A percentile compares a stretch with the other conserved stretches of the same genome.
phyloP scores from a whole-genome alignment of 148 eudicot species.

The Fallopia convolvulus region DNA sequence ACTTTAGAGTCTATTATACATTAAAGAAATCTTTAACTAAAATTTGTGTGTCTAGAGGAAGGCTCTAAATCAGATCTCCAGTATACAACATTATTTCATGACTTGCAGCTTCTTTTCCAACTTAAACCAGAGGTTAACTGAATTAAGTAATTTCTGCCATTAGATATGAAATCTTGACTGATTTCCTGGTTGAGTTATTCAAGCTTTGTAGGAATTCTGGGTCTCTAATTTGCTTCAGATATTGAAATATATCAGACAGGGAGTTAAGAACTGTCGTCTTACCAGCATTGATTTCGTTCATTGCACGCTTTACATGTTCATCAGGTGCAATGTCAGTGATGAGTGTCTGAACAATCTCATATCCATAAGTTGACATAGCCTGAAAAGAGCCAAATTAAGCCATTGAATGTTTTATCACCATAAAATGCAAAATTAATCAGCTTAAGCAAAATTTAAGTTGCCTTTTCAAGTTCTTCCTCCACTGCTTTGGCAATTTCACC shows the following conservation, averaged over 20 bases:
- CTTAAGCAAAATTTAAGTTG: background rate
- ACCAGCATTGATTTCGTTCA: slow-evolving; percentile 49
- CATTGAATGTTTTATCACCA: background rate
- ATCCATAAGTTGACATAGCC: slow-evolving; percentile 41
- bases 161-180: no score
- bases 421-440: background rate
- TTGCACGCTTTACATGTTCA: slow-evolving; percentile 33
- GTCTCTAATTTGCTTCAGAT: no score
- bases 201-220: no score
- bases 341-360: slow-evolving; percentile 39
- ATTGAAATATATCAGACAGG: background rate
- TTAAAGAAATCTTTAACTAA: no score
- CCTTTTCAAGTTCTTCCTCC: slow-evolving; percentile 32
- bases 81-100: no score
- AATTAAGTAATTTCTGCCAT: no score
- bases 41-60: no score
- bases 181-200: no score
- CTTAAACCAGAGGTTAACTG: no score
- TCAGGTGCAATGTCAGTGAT: slow-evolving; percentile 39
- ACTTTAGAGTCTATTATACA: no score
- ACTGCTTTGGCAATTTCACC: slow-evolving; percentile 27
- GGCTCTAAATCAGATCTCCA: no score
- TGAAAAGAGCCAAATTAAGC: background rate
- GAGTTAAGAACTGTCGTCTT: background rate
- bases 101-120: no score